These are phyloP conservation scores for Suillus spraguei DNA, from an alignment of 768 basidiomycete genomes.

Conservation along the genomic window DNA sequence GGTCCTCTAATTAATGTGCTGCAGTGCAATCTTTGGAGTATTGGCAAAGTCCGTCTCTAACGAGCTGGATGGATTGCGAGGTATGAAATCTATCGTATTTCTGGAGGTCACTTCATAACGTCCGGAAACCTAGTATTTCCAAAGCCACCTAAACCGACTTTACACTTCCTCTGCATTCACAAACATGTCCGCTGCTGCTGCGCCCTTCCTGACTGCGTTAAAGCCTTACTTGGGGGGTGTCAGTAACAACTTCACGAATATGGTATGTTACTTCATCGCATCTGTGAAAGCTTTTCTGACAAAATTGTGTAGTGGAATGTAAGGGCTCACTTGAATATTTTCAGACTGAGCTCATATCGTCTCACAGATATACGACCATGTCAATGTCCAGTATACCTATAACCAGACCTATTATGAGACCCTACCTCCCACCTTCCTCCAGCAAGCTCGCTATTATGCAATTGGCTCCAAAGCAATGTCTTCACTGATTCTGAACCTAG, in stretches of 20 bases:
- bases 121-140: conserved; percentile 27
- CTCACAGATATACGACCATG: conserved; percentile 70
- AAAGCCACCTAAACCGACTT: conserved; percentile 22
- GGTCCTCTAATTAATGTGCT: conserved; percentile 68
- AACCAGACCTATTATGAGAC: conserved; percentile 77
- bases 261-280: conserved; percentile 44
- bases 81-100: conserved; percentile 25
- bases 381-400: conserved; percentile 75
- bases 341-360: not conserved
- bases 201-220: conserved; percentile 64
- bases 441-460: conserved; percentile 70
- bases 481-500: conserved; percentile 62
- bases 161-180: conserved; percentile 38
- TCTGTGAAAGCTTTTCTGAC: conserved; percentile 14
- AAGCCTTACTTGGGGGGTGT: conserved; percentile 70
- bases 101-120: not conserved
- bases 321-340: conserved; percentile 28
- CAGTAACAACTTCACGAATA: conserved; percentile 64
- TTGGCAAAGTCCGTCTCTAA: conserved; percentile 59
- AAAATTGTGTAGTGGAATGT: conserved; percentile 66
- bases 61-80: conserved; percentile 72
- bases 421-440: conserved; percentile 68
- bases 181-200: conserved; percentile 52
- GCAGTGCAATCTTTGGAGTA: conserved; percentile 62
- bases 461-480: conserved; percentile 75